These are phyloP conservation scores for Lipomyces orientalis DNA, from an alignment of 805 yeast species.

Conservation along the genomic window DNA sequence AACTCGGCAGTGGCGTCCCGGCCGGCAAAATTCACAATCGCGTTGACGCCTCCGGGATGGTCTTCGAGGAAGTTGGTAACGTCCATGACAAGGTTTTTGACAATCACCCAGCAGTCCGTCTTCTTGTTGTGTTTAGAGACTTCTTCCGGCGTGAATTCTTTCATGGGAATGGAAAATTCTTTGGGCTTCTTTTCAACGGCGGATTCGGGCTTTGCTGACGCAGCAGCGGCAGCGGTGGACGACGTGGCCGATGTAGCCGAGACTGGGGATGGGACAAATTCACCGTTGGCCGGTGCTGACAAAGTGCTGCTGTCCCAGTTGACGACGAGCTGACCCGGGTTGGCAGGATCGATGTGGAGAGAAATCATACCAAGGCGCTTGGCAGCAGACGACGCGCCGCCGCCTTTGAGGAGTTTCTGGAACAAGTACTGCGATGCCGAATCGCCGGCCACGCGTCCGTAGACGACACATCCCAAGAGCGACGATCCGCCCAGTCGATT, in stretches of 20 bases:
- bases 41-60: slow-evolving; percentile 72
- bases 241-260: slow-evolving; percentile 16
- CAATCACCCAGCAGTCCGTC: slow-evolving; percentile 75
- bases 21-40: slow-evolving; percentile 77
- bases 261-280: slow-evolving; percentile 21
- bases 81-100: slow-evolving; percentile 71
- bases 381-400: slow-evolving; percentile 42
- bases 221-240: slow-evolving; percentile 23
- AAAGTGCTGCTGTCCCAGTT: slow-evolving; percentile 30
- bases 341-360: slow-evolving; percentile 46
- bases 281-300: slow-evolving; percentile 13
- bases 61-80: slow-evolving; percentile 59
- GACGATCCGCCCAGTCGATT: slow-evolving; percentile 63
- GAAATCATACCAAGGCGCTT: slow-evolving; percentile 52
- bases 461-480: slow-evolving; percentile 62
- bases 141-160: slow-evolving; percentile 53
- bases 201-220: slow-evolving; percentile 23
- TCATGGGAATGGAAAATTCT: slow-evolving; percentile 53
- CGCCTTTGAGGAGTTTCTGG: slow-evolving; percentile 43
- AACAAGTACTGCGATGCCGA: slow-evolving; percentile 48
- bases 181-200: slow-evolving; percentile 11
- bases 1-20: slow-evolving; percentile 73
- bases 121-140: slow-evolving; percentile 55
- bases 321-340: slow-evolving; percentile 39
- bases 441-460: slow-evolving; percentile 54